These are phyloP conservation scores for Lathyrus oleraceus DNA, from an alignment of 306 rosid genomes.

Conservation along the genomic window DNA sequence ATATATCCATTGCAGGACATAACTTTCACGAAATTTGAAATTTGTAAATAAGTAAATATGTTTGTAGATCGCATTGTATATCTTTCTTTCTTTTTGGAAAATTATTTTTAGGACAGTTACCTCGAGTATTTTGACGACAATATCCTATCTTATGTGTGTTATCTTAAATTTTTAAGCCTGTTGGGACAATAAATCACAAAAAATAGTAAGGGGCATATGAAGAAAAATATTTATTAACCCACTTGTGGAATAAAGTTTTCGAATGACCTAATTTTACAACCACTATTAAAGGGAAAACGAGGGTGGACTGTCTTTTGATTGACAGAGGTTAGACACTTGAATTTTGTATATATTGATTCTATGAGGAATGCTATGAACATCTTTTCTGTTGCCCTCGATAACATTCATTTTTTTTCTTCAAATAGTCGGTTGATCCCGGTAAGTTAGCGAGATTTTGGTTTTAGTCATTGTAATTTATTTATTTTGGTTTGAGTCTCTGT, in stretches of 20 bases:
- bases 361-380: background rate
- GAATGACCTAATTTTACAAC: too few relatives aligned
- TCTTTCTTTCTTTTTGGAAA: background rate
- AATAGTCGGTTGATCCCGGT: too few relatives aligned
- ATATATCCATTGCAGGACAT: constrained; percentile 15
- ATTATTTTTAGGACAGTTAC: background rate
- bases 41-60: constrained; percentile 51
- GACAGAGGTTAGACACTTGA: background rate
- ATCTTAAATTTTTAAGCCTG: constrained; percentile 21
- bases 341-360: background rate
- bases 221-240: background rate
- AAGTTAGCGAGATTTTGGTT: too few relatives aligned
- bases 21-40: constrained; percentile 21
- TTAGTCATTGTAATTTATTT: too few relatives aligned
- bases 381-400: too few relatives aligned
- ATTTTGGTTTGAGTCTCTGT: too few relatives aligned
- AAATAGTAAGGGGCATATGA: background rate
- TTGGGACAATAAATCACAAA: background rate
- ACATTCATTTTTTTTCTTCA: too few relatives aligned
- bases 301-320: background rate
- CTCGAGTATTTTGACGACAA: background rate
- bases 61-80: constrained; percentile 11
- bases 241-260: too few relatives aligned
- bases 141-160: background rate
- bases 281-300: too few relatives aligned